Conservation (phyloP, 306 rosid genomes). For the Comarum palustre region DNA sequence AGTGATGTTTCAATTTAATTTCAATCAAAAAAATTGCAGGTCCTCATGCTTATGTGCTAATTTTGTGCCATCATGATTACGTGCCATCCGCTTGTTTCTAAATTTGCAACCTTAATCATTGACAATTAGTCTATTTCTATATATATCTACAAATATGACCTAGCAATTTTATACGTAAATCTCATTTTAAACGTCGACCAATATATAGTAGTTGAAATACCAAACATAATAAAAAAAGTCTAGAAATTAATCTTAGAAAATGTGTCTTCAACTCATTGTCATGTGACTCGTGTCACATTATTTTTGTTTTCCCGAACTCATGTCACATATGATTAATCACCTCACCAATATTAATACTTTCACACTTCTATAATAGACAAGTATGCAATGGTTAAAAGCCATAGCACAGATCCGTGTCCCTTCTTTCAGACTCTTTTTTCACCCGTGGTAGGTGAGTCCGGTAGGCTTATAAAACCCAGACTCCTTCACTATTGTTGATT, state of each 20-base stretch:
- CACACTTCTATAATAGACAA: neutral
- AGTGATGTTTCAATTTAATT: no score
- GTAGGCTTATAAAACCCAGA: slow-evolving; percentile 21
- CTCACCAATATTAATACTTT: neutral
- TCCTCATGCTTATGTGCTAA: neutral
- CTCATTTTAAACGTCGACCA: no score
- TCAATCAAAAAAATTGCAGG: no score
- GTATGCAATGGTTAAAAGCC: neutral
- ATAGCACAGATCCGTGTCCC: neutral
- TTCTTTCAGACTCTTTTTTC: neutral
- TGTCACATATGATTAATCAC: neutral
- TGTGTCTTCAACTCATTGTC: no score
- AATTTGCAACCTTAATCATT: neutral
- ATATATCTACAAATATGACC: neutral
- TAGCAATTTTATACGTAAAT: no score
- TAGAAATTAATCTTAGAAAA: neutral
- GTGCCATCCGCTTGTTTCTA: neutral
- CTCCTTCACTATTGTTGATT: neutral
- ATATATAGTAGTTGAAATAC: neutral
- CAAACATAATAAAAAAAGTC: neutral
- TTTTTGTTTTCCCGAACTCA: neutral
- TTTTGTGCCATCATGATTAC: neutral
- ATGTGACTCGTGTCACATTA: neutral
- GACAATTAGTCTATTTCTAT: neutral
- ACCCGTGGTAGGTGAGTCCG: slow-evolving; percentile 34